Percentiles rank a stretch among this genome's conserved stretches.
These are phyloP conservation scores for Candida morakotiae DNA, from an alignment of 805 yeast genomes.

Conservation along the genomic window DNA sequence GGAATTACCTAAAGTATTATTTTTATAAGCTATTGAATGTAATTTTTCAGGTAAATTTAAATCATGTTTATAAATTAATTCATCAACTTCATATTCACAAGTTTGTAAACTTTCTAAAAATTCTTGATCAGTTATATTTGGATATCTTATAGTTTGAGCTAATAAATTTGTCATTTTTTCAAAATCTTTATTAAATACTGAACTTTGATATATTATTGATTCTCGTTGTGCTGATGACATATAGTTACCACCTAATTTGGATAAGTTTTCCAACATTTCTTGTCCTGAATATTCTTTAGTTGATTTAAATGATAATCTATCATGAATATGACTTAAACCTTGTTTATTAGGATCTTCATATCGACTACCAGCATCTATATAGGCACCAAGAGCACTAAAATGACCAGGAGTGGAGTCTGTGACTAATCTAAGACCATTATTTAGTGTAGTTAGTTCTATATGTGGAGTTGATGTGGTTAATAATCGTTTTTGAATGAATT, in stretches of 20 bases:
- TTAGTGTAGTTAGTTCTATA: conserved; percentile 39
- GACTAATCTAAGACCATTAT: conserved; percentile 78
- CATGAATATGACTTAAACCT: conserved; percentile 82
- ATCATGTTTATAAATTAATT: conserved; percentile 80
- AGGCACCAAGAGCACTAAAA: conserved; percentile 86
- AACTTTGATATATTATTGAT: conserved; percentile 88
- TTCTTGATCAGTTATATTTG: conserved; percentile 65
- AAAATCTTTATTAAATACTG: conserved; percentile 84
- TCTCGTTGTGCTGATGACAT: conserved; percentile 93
- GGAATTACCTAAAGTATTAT: conserved; percentile 80
- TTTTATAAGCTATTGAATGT: conserved; percentile 74
- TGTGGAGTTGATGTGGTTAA: conserved; percentile 4
- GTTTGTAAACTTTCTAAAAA: conserved; percentile 60
- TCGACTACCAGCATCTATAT: conserved; percentile 87
- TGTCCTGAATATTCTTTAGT: conserved; percentile 55
- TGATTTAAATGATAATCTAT: conserved; percentile 80
- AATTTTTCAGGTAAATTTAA: conserved; percentile 84
- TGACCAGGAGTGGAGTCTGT: conserved; percentile 87
- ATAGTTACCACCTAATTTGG: conserved; percentile 86
- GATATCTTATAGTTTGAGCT: conserved; percentile 73
- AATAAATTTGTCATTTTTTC: conserved; percentile 73
- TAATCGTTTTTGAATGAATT: not conserved
- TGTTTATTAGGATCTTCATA: conserved; percentile 56
- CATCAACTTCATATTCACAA: conserved; percentile 77
- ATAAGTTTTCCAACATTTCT: conserved; percentile 71